Evolutionary conservation across 2,329 filamentous ascomycete species (phyloP), one percentile per base, ranked within the genome.

Genomic region (Diplodia intermedia): DNA sequence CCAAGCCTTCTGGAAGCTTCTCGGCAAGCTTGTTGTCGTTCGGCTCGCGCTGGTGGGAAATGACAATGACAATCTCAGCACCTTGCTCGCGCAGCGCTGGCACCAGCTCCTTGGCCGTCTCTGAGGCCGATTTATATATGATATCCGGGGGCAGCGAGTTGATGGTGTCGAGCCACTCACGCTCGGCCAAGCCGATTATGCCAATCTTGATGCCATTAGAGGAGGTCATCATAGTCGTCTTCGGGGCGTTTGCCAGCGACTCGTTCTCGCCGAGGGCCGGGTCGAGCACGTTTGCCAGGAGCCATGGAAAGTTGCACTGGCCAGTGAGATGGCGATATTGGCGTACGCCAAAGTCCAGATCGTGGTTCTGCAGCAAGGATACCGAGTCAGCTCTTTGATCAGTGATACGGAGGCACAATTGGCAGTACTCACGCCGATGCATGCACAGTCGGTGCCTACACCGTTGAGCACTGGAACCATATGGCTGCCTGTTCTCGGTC

Each of bases 161-260:
- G 79, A 97, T 94, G 0, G 93, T 97, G 69, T 89, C 92, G 14
- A 97, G 86, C 88, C 93, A 97, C 78, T 97, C 93, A 60, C 92
- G 85, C 81, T 97, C 93, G 1, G 91, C 93, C 2, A 97, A 84
- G 0, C 94, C 93, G 67, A 97, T 90, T 53, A 97, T 83, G 11
- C 94, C 93, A 50, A 97, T 85, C 75, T 94, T 95, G 79, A 97
- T 86, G 29, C 93, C 93, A 77, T 94, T 94, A 12, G 91, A 92
- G 0, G 91, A 85, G 2, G 90, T 92, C 67, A 97, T 80, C 82
- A 97, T 91, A 70, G 88, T 84, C 0, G 91, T 95, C 75, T 89
- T 89, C 72, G 88, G 84, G 67, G 91, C 91, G 73, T 93, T 89
- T 15, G 90, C 93, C 36, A 97, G 86, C 3, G 93, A 88, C 0